Evolutionary conservation across 805 yeast species (phyloP).

Genomic region (Schwanniomyces pseudopolymorphus): DNA sequence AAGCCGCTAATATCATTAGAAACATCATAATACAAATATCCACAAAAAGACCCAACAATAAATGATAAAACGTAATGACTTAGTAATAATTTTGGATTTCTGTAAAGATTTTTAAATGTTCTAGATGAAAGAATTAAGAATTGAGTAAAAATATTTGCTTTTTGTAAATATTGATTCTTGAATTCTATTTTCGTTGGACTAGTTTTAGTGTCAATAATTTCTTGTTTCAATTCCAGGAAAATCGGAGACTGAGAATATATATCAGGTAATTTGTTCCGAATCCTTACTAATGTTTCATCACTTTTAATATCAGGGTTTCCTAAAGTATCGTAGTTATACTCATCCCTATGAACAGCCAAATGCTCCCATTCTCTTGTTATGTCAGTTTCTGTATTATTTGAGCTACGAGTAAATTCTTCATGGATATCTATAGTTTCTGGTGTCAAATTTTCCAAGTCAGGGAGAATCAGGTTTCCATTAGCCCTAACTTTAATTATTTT

Average conservation of each 20-base stretch:
- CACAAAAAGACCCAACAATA: constrained; percentile 79
- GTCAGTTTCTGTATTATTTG: constrained; percentile 39
- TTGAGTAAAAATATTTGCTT: constrained; percentile 66
- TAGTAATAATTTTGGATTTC: constrained; percentile 86
- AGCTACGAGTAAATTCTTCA: constrained; percentile 22
- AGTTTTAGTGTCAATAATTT: constrained; percentile 28
- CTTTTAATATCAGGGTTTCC: constrained; percentile 13
- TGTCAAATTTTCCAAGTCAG: constrained; percentile 3
- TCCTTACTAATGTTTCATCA: constrained; percentile 21
- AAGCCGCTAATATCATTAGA: constrained; percentile 92
- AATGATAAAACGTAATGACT: constrained; percentile 81
- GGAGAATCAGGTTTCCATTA: neutral
- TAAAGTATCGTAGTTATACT: constrained; percentile 39
- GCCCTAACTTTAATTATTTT: constrained; percentile 24
- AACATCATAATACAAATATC: constrained; percentile 78
- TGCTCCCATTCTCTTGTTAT: constrained; percentile 85
- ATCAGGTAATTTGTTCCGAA: constrained; percentile 29
- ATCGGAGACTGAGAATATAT: constrained; percentile 39
- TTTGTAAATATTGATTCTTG: constrained; percentile 33
- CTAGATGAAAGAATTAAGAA: constrained; percentile 75
- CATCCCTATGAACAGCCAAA: constrained; percentile 78
- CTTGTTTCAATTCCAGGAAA: constrained; percentile 39
- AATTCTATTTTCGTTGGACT: constrained; percentile 26
- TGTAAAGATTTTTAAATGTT: constrained; percentile 86
- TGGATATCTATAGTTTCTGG: constrained; percentile 20